Percentiles rank a stretch among this genome's conserved stretches.
Evolutionary conservation across 352 stramenopile species (phyloP).

Genomic region (Pythium rishiriense): DNA sequence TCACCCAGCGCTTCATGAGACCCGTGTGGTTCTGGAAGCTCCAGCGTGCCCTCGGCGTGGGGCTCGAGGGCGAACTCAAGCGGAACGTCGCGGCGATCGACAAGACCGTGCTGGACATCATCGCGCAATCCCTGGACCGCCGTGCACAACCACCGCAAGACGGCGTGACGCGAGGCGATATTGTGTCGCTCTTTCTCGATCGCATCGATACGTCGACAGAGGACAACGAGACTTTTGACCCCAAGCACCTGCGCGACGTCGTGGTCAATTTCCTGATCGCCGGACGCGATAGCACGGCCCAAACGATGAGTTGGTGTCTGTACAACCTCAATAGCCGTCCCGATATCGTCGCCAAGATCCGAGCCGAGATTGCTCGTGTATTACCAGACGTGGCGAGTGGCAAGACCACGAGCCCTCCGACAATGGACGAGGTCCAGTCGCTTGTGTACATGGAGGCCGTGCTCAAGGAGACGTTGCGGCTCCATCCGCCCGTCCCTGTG

Average conservation of each 20-base stretch:
- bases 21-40: constrained; percentile 48
- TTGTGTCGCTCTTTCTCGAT: constrained; percentile 59
- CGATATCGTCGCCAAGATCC: constrained; percentile 44
- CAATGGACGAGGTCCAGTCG: constrained; percentile 45
- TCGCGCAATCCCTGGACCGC: constrained; percentile 35
- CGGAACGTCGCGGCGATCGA: constrained; percentile 46
- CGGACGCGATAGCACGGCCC: constrained; percentile 72
- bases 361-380: constrained; percentile 39
- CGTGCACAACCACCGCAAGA: constrained; percentile 8
- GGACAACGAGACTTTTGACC: constrained; percentile 34
- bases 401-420: constrained; percentile 18
- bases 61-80: constrained; percentile 36
- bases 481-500: constrained; percentile 44
- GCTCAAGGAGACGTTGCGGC: constrained; percentile 42
- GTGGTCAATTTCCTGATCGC: constrained; percentile 84
- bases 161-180: constrained; percentile 26
- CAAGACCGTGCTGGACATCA: constrained; percentile 46
- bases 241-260: constrained; percentile 63
- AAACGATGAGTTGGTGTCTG: constrained; percentile 77
- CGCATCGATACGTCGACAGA: constrained; percentile 22
- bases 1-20: constrained; percentile 35
- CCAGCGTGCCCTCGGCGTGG: constrained; percentile 35
- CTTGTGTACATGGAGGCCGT: constrained; percentile 50
- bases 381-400: constrained; percentile 19
- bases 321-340: constrained; percentile 55